Evolutionary conservation across 1,284 basidiomycete genomes (phyloP), one percentile per base, ranked within the genome.

Genomic region (Chalciporus sp.): DNA sequence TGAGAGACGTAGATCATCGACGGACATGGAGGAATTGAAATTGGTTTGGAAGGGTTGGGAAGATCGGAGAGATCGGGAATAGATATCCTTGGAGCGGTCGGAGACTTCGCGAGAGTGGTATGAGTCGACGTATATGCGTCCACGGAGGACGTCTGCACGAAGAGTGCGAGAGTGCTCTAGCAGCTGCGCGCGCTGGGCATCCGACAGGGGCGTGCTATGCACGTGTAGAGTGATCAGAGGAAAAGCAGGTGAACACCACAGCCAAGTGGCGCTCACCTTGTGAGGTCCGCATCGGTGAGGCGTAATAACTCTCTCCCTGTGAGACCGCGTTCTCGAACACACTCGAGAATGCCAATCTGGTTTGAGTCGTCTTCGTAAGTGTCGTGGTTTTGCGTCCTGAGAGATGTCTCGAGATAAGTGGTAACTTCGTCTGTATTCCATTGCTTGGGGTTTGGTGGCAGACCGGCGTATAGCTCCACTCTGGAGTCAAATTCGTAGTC

Each of bases 301-400:
- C 66, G 60, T 41, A 68, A 49, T 29, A 72, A 47, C 48, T 58
- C 60, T 39, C 66, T 63, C 20, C 67, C 67, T 7, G 67, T 71
- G 33, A 72, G 40, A 29, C 49, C 49, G 11, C 58, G 52, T 50
- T 54, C 47, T 44, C 57, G 66, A 19, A 72, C 55, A 39, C 27
- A 61, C 7, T 60, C 31, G 12, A 71, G 52, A 42, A 70, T 56
- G 7, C 12, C 52, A 29, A 40, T 43, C 17, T 56, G 29, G 40
- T 44, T 37, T 8, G 47, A 17, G 17, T 42, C 33, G 12, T 49
- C 51, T 10, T 55, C 29, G n/a, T 39, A 42, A 8, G 33, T 27
- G 10, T 23, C 41, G 26, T 35, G 12, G 33, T 28, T 33, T 17
- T 14, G 41, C 2, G 29, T 52, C 31, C 27, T 41, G 27, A 66